Percentiles rank a stretch among this genome's conserved stretches.
These are phyloP conservation scores for Nakaseomyces nivariensis DNA, from an alignment of 1,139 yeast species.

Conservation along the genomic window DNA sequence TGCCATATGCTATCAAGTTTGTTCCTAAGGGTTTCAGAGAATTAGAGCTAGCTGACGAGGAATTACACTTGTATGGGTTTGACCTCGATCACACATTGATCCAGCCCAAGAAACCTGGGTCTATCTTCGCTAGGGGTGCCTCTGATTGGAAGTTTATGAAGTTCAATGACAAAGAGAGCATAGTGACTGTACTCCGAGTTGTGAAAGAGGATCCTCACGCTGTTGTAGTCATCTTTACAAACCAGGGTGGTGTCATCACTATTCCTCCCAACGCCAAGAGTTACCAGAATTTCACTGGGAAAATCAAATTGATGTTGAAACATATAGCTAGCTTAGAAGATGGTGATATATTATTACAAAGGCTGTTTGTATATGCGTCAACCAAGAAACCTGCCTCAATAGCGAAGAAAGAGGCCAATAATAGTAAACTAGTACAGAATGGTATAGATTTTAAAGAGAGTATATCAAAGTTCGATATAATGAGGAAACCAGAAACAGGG, in stretches of 20 bases:
- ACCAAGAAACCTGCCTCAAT: slow-evolving; percentile 40
- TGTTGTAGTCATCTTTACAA: slow-evolving; percentile 63
- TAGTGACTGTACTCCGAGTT: slow-evolving; percentile 25
- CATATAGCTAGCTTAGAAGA: slow-evolving; percentile 12
- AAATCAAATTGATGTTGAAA: slow-evolving; percentile 35
- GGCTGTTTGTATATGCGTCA: slow-evolving; percentile 54
- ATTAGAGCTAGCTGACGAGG: neutral
- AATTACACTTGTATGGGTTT: slow-evolving; percentile 20
- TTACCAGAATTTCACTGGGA: slow-evolving; percentile 37
- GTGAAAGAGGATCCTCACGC: slow-evolving; percentile 16
- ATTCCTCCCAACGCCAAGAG: slow-evolving; percentile 41
- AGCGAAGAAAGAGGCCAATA: slow-evolving; percentile 13
- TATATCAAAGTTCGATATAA: slow-evolving; percentile 30
- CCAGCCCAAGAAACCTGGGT: slow-evolving; percentile 19
- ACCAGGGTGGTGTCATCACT: slow-evolving; percentile 54
- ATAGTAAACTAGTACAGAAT: slow-evolving; percentile 5
- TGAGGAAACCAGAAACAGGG: slow-evolving; percentile 70
- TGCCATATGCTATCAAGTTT: slow-evolving; percentile 24
- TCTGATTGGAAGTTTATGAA: slow-evolving; percentile 27
- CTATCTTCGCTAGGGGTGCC: slow-evolving; percentile 18
- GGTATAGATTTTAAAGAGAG: neutral
- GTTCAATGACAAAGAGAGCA: slow-evolving; percentile 10
- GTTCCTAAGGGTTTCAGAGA: slow-evolving; percentile 12
- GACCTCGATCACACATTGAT: slow-evolving; percentile 29
- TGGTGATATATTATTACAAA: slow-evolving; percentile 17